Percentiles rank a stretch among this genome's conserved stretches.
These are phyloP conservation scores for Boletus sensibilis DNA, from an alignment of 768 basidiomycete genomes.

Conservation along the genomic window DNA sequence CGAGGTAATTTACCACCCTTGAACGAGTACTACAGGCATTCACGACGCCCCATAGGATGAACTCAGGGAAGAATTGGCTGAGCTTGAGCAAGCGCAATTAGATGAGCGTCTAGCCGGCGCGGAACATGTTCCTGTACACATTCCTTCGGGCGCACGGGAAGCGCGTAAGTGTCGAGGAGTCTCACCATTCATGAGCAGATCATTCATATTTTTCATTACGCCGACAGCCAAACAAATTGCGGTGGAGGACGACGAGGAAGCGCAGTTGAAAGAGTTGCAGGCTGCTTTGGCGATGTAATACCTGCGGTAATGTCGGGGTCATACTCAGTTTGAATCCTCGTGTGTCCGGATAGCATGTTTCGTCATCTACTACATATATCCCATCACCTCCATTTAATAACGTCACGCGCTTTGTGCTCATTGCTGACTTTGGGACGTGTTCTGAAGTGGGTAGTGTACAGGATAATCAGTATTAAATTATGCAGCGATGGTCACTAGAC, in stretches of 20 bases:
- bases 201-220: constrained; percentile 2
- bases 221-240: constrained; percentile 37
- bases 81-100: constrained; percentile 85
- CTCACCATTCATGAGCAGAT: background rate
- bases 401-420: constrained; percentile 20
- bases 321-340: constrained; percentile 5
- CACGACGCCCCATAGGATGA: constrained; percentile 58
- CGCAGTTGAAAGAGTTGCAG: constrained; percentile 84
- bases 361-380: constrained; percentile 36
- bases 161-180: constrained; percentile 43
- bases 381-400: constrained; percentile 32
- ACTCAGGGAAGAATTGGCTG: constrained; percentile 75
- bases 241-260: constrained; percentile 90
- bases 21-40: background rate
- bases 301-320: constrained; percentile 9
- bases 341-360: constrained; percentile 20
- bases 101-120: constrained; percentile 83
- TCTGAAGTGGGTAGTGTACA: constrained; percentile 34
- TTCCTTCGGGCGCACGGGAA: constrained; percentile 60
- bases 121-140: constrained; percentile 85
- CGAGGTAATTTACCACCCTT: constrained; percentile 52
- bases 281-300: constrained; percentile 80
- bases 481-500: constrained; percentile 31
- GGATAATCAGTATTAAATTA: constrained; percentile 40
- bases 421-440: constrained; percentile 21